phyloP scores from a whole-genome alignment of 352 stramenopile species.

The Phytophthora podocarpi region DNA sequence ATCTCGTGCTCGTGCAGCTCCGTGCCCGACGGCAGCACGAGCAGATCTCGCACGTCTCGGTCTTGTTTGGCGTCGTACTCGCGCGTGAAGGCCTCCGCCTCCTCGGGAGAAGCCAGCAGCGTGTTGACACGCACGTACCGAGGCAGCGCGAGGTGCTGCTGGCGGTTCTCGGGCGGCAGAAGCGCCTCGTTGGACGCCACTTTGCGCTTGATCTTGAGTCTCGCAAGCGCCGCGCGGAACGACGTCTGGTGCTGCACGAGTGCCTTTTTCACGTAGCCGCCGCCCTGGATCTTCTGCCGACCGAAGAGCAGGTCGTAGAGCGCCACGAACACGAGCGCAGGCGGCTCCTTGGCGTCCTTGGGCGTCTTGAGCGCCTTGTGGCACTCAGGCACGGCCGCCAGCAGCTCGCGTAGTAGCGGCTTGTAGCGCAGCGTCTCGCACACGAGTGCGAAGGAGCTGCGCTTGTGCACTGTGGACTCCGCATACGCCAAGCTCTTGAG shows the following conservation, averaged over 20 bases:
- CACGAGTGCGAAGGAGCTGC: constrained; percentile 88
- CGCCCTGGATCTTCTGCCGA: constrained; percentile 84
- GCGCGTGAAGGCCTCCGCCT: constrained; percentile 50
- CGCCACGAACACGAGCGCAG: constrained; percentile 78
- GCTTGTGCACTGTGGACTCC: constrained; percentile 83
- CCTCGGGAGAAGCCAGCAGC: constrained; percentile 59
- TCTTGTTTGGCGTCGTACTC: constrained; percentile 76
- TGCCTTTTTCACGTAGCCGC: constrained; percentile 88
- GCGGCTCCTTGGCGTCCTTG: constrained; percentile 42
- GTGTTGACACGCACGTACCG: constrained; percentile 96
- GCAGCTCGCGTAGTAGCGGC: constrained; percentile 70
- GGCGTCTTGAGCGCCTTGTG: constrained; percentile 68
- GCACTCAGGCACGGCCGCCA: constrained; percentile 73
- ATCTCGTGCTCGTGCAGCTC: constrained; percentile 87
- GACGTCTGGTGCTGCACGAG: constrained; percentile 77
- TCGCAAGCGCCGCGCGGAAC: constrained; percentile 75
- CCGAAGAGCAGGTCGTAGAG: constrained; percentile 91
- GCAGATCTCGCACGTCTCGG: constrained; percentile 88
- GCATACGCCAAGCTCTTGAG: constrained; percentile 88
- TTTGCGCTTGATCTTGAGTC: constrained; percentile 84
- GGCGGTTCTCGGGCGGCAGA: constrained; percentile 79
- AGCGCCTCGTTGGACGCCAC: constrained; percentile 81
- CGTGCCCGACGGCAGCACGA: constrained; percentile 90
- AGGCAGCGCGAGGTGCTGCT: constrained; percentile 67
- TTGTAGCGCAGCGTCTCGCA: constrained; percentile 91